Percentiles rank a stretch among this genome's conserved stretches.
Conservation (phyloP, 768 basidiomycete genomes). For the Pisolithus sp. region DNA sequence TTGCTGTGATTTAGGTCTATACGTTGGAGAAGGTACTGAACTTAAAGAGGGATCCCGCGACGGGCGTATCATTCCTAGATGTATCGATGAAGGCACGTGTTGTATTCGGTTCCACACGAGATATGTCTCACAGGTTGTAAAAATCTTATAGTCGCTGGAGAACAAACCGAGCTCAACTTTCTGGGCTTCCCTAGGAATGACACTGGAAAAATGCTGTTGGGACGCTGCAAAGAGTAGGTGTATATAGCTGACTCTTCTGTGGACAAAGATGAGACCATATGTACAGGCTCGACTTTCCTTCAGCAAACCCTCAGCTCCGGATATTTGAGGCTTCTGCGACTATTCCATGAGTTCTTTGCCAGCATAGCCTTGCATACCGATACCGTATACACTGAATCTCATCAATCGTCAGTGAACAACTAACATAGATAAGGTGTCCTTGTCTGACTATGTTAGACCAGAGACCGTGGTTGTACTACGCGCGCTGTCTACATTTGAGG, state of each 20-base stretch:
- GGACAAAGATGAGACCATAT: not conserved
- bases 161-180: slow-evolving; percentile 88
- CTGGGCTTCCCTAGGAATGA: slow-evolving; percentile 76
- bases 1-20: slow-evolving; percentile 58
- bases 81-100: slow-evolving; percentile 81
- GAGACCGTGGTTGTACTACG: slow-evolving; percentile 88
- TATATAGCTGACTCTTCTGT: not conserved
- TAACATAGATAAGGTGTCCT: not conserved
- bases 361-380: slow-evolving; percentile 95
- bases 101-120: no score
- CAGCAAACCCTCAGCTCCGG: slow-evolving; percentile 84
- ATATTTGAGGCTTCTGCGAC: slow-evolving; percentile 80
- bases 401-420: slow-evolving; percentile 62
- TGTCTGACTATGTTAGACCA: slow-evolving; percentile 45
- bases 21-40: slow-evolving; percentile 90
- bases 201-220: slow-evolving; percentile 76
- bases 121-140: not conserved
- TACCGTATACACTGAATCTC: slow-evolving; percentile 75
- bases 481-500: slow-evolving; percentile 77
- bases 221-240: slow-evolving; percentile 72
- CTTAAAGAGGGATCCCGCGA: slow-evolving; percentile 77
- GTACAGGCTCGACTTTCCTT: slow-evolving; percentile 75
- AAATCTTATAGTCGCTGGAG: slow-evolving; percentile 60
- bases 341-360: slow-evolving; percentile 96
- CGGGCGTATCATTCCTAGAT: slow-evolving; percentile 78